Percentiles rank a stretch among this genome's conserved stretches.
Conservation (phyloP, 139 green algal genomes). For the Desmodesmus armatus region DNA sequence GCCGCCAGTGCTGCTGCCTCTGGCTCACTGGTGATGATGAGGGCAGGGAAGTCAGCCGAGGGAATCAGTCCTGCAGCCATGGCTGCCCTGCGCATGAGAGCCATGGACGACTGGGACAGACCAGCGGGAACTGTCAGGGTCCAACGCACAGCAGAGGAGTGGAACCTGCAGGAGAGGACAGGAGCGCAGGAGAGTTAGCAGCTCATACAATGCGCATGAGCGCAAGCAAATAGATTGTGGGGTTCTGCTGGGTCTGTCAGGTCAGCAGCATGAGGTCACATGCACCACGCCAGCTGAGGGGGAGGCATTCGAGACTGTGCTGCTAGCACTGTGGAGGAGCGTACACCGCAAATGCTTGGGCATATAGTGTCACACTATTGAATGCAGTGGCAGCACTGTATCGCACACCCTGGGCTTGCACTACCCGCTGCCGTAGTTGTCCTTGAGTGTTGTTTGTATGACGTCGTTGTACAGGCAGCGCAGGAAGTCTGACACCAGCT, state of each 20-base stretch:
- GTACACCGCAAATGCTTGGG: too few relatives aligned
- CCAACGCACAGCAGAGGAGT: not conserved
- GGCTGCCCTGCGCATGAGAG: constrained; percentile 14
- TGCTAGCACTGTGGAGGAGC: not conserved
- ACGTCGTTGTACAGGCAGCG: not conserved
- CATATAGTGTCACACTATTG: too few relatives aligned
- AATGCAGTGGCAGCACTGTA: too few relatives aligned
- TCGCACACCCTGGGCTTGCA: too few relatives aligned
- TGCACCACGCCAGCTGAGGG: not conserved
- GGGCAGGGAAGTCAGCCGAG: not conserved
- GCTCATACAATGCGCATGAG: too few relatives aligned
- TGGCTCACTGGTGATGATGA: constrained; percentile 32
- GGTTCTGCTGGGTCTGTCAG: too few relatives aligned
- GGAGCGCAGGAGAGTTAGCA: not conserved
- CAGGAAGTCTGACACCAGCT: constrained; percentile 29
- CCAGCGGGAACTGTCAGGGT: constrained; percentile 32
- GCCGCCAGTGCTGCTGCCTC: constrained; percentile 35
- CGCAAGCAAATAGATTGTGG: too few relatives aligned
- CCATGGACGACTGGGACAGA: constrained; percentile 28
- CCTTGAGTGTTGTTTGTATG: not conserved
- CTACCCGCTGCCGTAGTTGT: constrained; percentile 18
- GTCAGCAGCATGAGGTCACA: not conserved
- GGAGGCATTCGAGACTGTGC: not conserved
- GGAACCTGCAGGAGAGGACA: not conserved
- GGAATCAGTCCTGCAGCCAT: constrained; percentile 29